Evolutionary conservation across 331 rosid genomes (phyloP).

Genomic region (Erythrophleum ivorense): DNA sequence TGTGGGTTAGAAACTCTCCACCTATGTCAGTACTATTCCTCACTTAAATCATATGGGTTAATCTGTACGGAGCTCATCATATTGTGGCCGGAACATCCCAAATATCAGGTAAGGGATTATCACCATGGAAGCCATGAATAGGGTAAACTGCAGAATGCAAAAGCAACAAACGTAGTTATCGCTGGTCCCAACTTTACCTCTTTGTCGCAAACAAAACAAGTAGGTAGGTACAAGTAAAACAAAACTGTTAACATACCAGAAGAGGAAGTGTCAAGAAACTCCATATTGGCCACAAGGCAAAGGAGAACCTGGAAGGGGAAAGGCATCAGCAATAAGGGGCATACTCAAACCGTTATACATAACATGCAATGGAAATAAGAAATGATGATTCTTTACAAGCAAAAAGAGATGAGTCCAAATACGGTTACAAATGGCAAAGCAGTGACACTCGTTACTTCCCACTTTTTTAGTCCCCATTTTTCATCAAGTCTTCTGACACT

Average conservation of each 20-base stretch:
- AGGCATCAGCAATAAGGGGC: conserved; percentile 30
- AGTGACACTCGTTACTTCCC: conserved; percentile 79
- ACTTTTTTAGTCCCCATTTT: conserved; percentile 86
- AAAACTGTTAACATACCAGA: conserved; percentile 63
- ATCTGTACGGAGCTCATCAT: conserved; percentile 83
- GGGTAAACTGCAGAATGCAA: conserved; percentile 79
- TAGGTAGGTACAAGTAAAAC: conserved; percentile 11
- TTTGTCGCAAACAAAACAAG: conserved; percentile 27
- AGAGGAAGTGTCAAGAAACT: conserved; percentile 92
- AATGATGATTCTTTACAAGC: conserved; percentile 67
- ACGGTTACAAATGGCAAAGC: conserved; percentile 80
- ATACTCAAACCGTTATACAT: conserved; percentile 25
- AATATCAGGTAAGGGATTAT: conserved; percentile 75
- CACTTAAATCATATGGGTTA: conserved; percentile 49
- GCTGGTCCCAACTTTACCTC: conserved; percentile 28
- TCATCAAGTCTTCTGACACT: conserved; percentile 84
- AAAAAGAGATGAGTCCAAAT: conserved; percentile 83
- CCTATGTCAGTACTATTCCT: conserved; percentile 63
- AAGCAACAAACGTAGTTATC: conserved; percentile 36
- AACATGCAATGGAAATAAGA: conserved; percentile 30
- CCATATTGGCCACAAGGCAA: conserved; percentile 98
- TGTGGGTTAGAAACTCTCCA: conserved; percentile 59
- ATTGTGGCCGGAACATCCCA: conserved; percentile 72
- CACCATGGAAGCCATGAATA: conserved; percentile 96
- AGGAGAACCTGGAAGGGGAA: conserved; percentile 64